A percentile compares a stretch with the other conserved stretches of the same genome.
These are phyloP conservation scores for Cajanus cajan DNA, from an alignment of 306 rosid genomes.

Conservation along the genomic window DNA sequence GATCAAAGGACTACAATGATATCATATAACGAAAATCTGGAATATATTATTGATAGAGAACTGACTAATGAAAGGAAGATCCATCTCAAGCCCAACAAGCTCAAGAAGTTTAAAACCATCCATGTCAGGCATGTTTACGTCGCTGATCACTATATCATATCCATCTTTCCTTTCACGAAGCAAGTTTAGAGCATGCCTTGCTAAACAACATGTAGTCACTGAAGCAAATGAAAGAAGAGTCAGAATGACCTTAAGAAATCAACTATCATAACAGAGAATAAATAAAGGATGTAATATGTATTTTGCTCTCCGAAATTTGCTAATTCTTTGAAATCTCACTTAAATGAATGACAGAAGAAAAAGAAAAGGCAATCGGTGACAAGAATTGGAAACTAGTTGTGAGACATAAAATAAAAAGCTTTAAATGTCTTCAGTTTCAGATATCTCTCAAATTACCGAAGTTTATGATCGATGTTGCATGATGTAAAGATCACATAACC, in stretches of 20 bases:
- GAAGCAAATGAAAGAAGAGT: conserved; percentile 34
- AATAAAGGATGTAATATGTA: not conserved
- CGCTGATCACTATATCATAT: conserved; percentile 92
- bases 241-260: conserved; percentile 7
- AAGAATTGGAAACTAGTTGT: not conserved
- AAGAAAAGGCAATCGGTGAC: too few species aligned
- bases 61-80: conserved; percentile 97
- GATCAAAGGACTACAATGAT: conserved; percentile 26
- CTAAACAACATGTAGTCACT: conserved; percentile 91
- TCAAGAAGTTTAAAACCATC: conserved; percentile 99
- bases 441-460: not conserved
- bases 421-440: too few species aligned
- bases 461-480: not conserved
- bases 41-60: conserved; percentile 45
- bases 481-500: not conserved
- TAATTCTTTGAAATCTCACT: not conserved
- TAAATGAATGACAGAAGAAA: not conserved
- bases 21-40: conserved; percentile 36
- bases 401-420: not conserved
- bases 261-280: conserved; percentile 1
- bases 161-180: conserved; percentile 90
- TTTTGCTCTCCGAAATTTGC: not conserved
- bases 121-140: conserved; percentile 99
- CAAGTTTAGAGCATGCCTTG: conserved; percentile 75
- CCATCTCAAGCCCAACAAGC: conserved; percentile 99